Conservation (phyloP, 305 asterid species). For the Lippia alba region DNA sequence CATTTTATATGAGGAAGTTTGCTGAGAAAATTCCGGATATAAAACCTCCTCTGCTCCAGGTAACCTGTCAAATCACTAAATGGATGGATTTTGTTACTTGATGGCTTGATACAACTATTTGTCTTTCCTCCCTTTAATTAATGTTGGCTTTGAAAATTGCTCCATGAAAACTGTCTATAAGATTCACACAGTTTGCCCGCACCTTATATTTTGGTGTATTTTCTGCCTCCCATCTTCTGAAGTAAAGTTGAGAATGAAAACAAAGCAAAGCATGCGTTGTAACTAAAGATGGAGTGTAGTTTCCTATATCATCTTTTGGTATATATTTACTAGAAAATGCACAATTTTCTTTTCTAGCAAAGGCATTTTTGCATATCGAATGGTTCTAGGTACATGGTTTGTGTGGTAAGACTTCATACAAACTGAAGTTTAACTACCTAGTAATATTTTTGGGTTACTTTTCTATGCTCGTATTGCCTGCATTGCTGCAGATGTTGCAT, state of each 20-base stretch:
- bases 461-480: slow-evolving; percentile 4
- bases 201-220: neutral
- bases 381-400: neutral
- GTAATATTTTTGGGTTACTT: neutral
- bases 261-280: neutral
- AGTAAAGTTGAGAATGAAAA: neutral
- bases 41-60: slow-evolving; percentile 95
- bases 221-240: slow-evolving; percentile 13
- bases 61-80: slow-evolving; percentile 42
- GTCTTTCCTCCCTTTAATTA: slow-evolving; percentile 4
- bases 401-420: neutral
- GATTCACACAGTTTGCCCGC: slow-evolving; percentile 10
- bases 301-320: neutral
- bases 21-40: slow-evolving; percentile 75
- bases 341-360: neutral
- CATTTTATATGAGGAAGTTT: slow-evolving; percentile 88
- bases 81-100: slow-evolving; percentile 34
- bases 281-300: neutral
- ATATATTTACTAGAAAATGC: neutral
- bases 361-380: slow-evolving; percentile 1
- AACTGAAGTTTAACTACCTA: neutral
- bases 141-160: slow-evolving; percentile 13
- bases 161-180: slow-evolving; percentile 17
- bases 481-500: slow-evolving; percentile 20
- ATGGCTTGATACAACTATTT: slow-evolving; percentile 17